These are phyloP conservation scores for Perilla frutescens DNA, from an alignment of 257 asterid genomes.

Conservation along the genomic window DNA sequence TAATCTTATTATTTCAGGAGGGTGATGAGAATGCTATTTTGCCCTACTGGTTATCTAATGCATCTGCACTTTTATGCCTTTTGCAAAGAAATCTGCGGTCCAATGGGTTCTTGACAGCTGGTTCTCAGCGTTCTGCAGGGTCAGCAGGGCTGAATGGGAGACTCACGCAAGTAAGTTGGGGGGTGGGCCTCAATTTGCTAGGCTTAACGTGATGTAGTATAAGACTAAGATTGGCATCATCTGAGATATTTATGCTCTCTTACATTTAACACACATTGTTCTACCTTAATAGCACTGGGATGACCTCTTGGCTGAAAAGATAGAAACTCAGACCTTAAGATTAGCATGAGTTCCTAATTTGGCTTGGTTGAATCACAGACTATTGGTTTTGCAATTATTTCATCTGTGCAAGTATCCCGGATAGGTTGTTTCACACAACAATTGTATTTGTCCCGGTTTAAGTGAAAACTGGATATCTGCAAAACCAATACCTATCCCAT, in stretches of 20 bases:
- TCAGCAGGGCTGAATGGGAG: slow-evolving; percentile 81
- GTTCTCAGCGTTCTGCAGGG: slow-evolving; percentile 82
- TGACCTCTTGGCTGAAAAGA: neutral
- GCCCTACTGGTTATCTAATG: slow-evolving; percentile 96
- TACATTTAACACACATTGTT: slow-evolving; percentile 1
- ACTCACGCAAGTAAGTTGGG: slow-evolving; percentile 67
- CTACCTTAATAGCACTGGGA: neutral
- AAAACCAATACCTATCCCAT: slow-evolving; percentile 1
- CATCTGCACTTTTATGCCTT: slow-evolving; percentile 95
- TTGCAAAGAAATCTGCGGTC: slow-evolving; percentile 90
- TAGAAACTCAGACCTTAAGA: no score
- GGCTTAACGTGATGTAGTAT: neutral
- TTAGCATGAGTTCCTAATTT: slow-evolving; percentile 2
- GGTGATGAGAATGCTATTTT: slow-evolving; percentile 75
- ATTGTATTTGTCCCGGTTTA: slow-evolving; percentile 9
- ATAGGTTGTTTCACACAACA: neutral
- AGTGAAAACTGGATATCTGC: neutral
- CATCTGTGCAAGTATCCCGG: neutral
- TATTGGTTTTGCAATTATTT: neutral
- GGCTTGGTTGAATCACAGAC: neutral
- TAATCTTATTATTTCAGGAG: slow-evolving; percentile 58
- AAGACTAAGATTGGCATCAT: slow-evolving; percentile 12
- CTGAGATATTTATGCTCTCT: neutral
- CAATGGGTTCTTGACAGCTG: slow-evolving; percentile 76
- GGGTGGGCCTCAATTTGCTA: slow-evolving; percentile 7